Evolutionary conservation across 2,329 filamentous ascomycete species (phyloP).

Genomic region (Pseudogymnoascus sp.): DNA sequence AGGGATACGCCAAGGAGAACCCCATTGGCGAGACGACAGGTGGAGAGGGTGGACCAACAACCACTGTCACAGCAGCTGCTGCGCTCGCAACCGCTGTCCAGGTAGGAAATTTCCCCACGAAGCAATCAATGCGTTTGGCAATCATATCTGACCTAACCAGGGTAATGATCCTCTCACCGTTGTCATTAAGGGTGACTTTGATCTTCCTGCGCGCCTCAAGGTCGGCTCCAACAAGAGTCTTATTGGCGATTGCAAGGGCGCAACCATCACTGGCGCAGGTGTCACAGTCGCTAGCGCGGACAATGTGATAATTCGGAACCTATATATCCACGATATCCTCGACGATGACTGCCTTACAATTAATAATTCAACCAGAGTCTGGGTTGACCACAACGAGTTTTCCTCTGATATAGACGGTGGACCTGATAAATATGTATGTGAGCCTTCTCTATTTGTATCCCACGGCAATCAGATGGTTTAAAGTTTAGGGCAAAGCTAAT

Average conservation of each 20-base stretch:
- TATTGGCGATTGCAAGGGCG: slow-evolving; percentile 30
- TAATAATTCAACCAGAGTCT: slow-evolving; percentile 40
- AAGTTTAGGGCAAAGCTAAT: neutral
- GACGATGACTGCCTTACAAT: slow-evolving; percentile 44
- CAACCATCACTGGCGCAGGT: slow-evolving; percentile 37
- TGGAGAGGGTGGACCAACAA: slow-evolving; percentile 36
- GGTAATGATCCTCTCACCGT: slow-evolving; percentile 38
- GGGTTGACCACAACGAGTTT: slow-evolving; percentile 39
- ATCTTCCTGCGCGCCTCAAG: slow-evolving; percentile 14
- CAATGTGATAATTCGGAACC: slow-evolving; percentile 51
- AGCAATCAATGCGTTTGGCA: neutral
- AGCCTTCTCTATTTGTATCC: neutral
- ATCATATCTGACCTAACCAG: neutral
- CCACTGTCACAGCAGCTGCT: slow-evolving; percentile 38
- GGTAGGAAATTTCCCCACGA: slow-evolving; percentile 23
- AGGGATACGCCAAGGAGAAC: slow-evolving; percentile 8
- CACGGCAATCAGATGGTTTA: neutral
- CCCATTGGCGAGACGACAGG: slow-evolving; percentile 32
- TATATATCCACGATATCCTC: slow-evolving; percentile 43
- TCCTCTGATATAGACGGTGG: slow-evolving; percentile 28
- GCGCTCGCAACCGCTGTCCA: slow-evolving; percentile 32
- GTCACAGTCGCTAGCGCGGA: slow-evolving; percentile 38
- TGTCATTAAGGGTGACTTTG: slow-evolving; percentile 34
- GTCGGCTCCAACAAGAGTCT: slow-evolving; percentile 37
- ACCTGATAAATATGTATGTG: slow-evolving; percentile 29